These are phyloP conservation scores for Dothistroma pini DNA, from an alignment of 2,329 filamentous ascomycete genomes.

Conservation along the genomic window DNA sequence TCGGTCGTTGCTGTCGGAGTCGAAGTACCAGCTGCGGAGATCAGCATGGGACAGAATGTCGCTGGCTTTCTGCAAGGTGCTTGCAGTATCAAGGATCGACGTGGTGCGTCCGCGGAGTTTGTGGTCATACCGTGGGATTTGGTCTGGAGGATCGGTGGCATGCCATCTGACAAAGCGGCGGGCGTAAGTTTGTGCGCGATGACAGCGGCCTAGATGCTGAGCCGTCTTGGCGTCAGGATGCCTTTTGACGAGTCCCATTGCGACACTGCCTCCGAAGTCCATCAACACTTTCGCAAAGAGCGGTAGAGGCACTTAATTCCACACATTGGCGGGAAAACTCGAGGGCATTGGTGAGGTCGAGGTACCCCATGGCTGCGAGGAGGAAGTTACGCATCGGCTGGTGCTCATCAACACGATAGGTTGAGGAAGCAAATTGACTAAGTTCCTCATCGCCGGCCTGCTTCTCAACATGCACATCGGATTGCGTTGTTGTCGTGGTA, in stretches of 20 bases:
- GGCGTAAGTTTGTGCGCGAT: conserved; percentile 42
- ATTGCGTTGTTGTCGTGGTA: background rate
- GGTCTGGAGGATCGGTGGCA: conserved; percentile 37
- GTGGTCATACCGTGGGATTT: conserved; percentile 37
- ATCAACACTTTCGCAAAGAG: conserved; percentile 49
- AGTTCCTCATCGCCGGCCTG: background rate
- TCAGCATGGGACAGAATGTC: conserved; percentile 34
- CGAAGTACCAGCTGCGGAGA: conserved; percentile 14
- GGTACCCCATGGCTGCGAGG: conserved; percentile 45
- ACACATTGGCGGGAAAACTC: conserved; percentile 59
- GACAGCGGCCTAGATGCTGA: conserved; percentile 40
- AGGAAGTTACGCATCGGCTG: conserved; percentile 33
- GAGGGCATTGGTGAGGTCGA: conserved; percentile 54
- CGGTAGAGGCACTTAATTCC: conserved; percentile 52
- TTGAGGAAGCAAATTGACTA: too few relatives aligned
- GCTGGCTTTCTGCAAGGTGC: conserved; percentile 46
- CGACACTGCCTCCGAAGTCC: conserved; percentile 50
- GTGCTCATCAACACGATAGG: background rate
- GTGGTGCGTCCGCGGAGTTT: conserved; percentile 47
- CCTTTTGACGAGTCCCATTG: conserved; percentile 29
- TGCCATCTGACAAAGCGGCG: conserved; percentile 40
- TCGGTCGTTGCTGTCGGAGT: conserved; percentile 25
- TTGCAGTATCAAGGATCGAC: conserved; percentile 41
- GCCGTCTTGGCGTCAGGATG: background rate
- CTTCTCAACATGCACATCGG: background rate